A percentile compares a stretch with the other conserved stretches of the same genome.
Conservation (phyloP, 2,329 filamentous ascomycete genomes). For the Phoma herbarum region DNA sequence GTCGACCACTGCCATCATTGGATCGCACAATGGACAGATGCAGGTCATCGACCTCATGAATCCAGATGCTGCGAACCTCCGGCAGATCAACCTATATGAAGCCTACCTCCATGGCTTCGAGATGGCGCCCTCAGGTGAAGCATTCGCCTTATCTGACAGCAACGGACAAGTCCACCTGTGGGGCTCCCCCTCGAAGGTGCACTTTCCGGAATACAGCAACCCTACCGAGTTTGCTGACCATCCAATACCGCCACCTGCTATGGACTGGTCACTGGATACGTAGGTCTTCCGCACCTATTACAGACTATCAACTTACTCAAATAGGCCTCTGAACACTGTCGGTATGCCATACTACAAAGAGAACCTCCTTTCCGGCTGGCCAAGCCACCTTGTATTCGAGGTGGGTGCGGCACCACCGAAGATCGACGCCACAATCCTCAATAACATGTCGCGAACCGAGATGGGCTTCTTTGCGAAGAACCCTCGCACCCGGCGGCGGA, state of each 20-base stretch:
- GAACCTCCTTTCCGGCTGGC: slow-evolving; percentile 86
- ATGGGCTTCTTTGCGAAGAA: slow-evolving; percentile 83
- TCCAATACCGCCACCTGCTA: slow-evolving; percentile 64
- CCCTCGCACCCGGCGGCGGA: slow-evolving; percentile 74
- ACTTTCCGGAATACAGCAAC: slow-evolving; percentile 83
- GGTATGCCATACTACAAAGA: slow-evolving; percentile 96
- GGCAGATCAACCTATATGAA: slow-evolving; percentile 78
- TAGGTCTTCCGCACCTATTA: slow-evolving; percentile 52
- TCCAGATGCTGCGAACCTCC: slow-evolving; percentile 83
- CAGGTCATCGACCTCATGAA: slow-evolving; percentile 97
- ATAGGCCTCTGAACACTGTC: slow-evolving; percentile 79
- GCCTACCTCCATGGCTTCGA: slow-evolving; percentile 81
- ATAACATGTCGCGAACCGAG: slow-evolving; percentile 74
- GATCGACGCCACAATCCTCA: slow-evolving; percentile 75
- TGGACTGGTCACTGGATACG: slow-evolving; percentile 77
- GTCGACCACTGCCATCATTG: slow-evolving; percentile 92
- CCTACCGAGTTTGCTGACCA: slow-evolving; percentile 77
- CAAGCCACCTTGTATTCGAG: slow-evolving; percentile 82
- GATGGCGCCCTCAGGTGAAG: slow-evolving; percentile 87
- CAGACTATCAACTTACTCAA: slow-evolving; percentile 6
- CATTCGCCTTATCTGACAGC: slow-evolving; percentile 79
- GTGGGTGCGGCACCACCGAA: slow-evolving; percentile 82
- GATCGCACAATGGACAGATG: slow-evolving; percentile 90
- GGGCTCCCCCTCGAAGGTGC: slow-evolving; percentile 85
- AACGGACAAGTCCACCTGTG: slow-evolving; percentile 84